Base-by-base conservation (phyloP, 139 green algal species). In the Choricystis sp. region DNA sequence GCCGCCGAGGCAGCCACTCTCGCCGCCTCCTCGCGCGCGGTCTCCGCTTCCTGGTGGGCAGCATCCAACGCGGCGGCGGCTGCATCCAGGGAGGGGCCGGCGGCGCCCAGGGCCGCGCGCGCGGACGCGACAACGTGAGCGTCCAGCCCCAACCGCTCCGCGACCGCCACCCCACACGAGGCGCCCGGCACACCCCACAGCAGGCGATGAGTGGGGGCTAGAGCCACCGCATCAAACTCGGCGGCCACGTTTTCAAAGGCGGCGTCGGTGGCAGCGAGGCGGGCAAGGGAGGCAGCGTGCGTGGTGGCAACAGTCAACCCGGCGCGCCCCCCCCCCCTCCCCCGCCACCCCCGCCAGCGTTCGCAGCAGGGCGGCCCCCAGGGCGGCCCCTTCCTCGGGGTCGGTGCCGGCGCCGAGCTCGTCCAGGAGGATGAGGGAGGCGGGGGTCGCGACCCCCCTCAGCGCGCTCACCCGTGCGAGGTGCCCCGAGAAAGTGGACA, bases 401-500 rank as follows among this genome's bases (percentile, higher is more conserved):
- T 98, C 92, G 21, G 92, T 98, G 48, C 92, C 78, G 9, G 86
- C 91, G 23, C 92, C 92, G 26, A 98, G 72, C 76, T 98, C 92
- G 69, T 98, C 92, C 62, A 98, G 71, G 61, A 98, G 81, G 63
- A 98, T 81, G 56, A 98, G 79, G 3, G 78, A 73, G 20, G 74
- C 64, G 28, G 81, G 79, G 61, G 86, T 74, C 3, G 82, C 78
- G 72, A 89, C 86, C 14, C 57, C 66, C 30, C 88, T 66, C 52
- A 92, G 64, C 5, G 68, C 72, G 67, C 72, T 52, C 24, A 83
- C 83, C 26, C 77, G 69, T 3, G 62, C 56, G 19, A 94, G 75
- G 81, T 98, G 92, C 22, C 86, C 87, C 23, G 72, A 84, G 72
- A 98, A 98, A 2, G 92, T 98, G 3, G 92, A 98, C 49, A 98